Percentiles rank a stretch among this genome's conserved stretches.
phyloP scores from a whole-genome alignment of 768 basidiomycete species.

The Suillus subluteus region DNA sequence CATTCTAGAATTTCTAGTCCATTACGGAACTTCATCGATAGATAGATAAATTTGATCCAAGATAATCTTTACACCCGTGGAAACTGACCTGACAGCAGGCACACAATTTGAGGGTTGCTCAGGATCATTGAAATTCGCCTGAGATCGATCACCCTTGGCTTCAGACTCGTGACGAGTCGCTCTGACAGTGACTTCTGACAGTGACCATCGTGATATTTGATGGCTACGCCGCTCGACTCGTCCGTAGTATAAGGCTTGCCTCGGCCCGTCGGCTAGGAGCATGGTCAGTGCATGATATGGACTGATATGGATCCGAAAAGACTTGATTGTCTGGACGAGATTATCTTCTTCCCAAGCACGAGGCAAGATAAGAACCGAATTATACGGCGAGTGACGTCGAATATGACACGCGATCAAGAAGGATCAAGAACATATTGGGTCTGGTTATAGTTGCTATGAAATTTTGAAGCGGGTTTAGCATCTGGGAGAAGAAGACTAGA shows the following conservation, averaged over 20 bases:
- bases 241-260: not conserved
- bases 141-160: not conserved
- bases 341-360: not conserved
- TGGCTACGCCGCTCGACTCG: not conserved
- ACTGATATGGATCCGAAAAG: conserved; percentile 1
- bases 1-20: no score
- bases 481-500: not conserved
- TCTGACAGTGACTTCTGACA: not conserved
- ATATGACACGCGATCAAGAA: not conserved
- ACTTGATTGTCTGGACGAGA: not conserved
- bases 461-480: not conserved
- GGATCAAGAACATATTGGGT: not conserved
- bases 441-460: not conserved
- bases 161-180: not conserved
- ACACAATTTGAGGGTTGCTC: no score
- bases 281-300: not conserved
- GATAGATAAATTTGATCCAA: not conserved
- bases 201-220: not conserved
- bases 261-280: not conserved
- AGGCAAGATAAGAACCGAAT: conserved; percentile 5
- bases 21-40: not conserved
- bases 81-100: not conserved
- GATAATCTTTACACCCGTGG: not conserved
- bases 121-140: not conserved
- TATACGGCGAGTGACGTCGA: not conserved